Conservation (phyloP, 805 yeast genomes). For the Scheffersomyces ergatensis region DNA sequence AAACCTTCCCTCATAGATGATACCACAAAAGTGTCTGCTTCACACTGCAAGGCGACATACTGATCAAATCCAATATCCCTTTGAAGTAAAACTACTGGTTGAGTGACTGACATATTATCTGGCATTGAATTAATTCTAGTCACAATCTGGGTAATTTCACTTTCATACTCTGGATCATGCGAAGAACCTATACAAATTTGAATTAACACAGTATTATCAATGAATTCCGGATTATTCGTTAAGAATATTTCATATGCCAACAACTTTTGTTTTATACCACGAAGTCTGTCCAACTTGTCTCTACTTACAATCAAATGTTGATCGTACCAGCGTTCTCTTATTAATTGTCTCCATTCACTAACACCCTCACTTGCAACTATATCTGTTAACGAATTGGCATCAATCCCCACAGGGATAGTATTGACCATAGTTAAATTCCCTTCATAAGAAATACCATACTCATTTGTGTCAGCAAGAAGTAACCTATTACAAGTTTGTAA, state of each 20-base stretch:
- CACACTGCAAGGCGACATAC: conserved; percentile 79
- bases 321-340: conserved; percentile 74
- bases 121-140: conserved; percentile 81
- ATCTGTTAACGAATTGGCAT: conserved; percentile 53
- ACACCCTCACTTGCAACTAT: conserved; percentile 52
- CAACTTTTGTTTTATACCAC: conserved; percentile 87
- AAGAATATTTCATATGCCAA: conserved; percentile 83
- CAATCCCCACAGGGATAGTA: conserved; percentile 76
- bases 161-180: conserved; percentile 62
- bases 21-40: conserved; percentile 85
- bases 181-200: conserved; percentile 71
- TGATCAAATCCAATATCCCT: conserved; percentile 89
- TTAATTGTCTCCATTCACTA: conserved; percentile 61
- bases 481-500: conserved; percentile 85
- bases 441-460: conserved; percentile 56
- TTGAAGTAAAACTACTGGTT: conserved; percentile 83
- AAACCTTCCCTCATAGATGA: conserved; percentile 94
- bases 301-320: conserved; percentile 77
- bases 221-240: conserved; percentile 65
- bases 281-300: conserved; percentile 81
- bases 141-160: conserved; percentile 71
- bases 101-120: conserved; percentile 66
- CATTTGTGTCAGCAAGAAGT: conserved; percentile 77
- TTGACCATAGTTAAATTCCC: conserved; percentile 57
- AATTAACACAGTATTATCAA: conserved; percentile 69